A percentile compares a stretch with the other conserved stretches of the same genome.
Conservation (phyloP, 257 asterid species). For the Lycium barbarum region DNA sequence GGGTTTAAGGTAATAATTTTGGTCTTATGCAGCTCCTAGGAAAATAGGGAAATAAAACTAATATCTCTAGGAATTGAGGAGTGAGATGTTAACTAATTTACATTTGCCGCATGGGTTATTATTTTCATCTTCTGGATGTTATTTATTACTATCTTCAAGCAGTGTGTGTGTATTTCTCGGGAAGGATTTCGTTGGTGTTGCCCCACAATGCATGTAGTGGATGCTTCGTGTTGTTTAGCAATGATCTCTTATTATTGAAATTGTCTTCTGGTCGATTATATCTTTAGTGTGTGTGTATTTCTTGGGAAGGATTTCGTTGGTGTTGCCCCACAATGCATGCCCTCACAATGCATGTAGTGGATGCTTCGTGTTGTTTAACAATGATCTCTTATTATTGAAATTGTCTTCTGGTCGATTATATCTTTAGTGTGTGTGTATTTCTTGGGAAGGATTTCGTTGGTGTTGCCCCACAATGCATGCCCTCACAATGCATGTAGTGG, state of each 20-base stretch:
- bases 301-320: neutral
- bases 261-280: slow-evolving; percentile 3
- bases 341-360: neutral
- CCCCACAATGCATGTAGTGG: neutral
- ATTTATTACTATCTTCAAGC: neutral
- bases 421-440: neutral
- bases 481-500: neutral
- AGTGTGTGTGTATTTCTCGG: neutral
- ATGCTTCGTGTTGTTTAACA: neutral
- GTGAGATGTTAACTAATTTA: neutral
- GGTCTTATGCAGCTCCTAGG: neutral
- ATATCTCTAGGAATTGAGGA: neutral
- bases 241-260: neutral
- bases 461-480: neutral
- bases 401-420: slow-evolving; percentile 3
- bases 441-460: neutral
- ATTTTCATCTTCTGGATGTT: neutral
- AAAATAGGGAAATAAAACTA: neutral
- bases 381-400: neutral
- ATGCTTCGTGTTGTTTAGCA: neutral
- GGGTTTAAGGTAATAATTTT: neutral
- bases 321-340: neutral
- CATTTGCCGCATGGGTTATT: neutral
- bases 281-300: neutral
- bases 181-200: neutral